Conservation (phyloP, 2,329 filamentous ascomycete genomes). For the Ophiostoma ips region DNA sequence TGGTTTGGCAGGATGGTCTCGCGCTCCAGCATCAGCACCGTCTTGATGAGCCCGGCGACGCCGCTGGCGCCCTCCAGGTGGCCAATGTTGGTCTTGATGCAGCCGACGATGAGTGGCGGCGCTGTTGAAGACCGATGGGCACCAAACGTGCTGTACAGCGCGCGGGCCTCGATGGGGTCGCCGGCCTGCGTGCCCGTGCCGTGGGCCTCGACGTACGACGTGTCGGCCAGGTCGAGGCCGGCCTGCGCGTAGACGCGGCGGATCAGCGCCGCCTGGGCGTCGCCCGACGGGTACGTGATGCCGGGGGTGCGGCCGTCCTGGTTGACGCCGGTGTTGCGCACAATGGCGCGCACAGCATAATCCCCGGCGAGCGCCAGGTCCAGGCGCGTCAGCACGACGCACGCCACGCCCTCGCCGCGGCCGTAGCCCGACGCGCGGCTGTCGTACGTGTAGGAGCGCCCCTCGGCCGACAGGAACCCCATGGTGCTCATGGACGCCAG, state of each 20-base stretch:
- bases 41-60: conserved; percentile 30
- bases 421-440: conserved; percentile 31
- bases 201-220: conserved; percentile 27
- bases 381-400: conserved; percentile 30
- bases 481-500: conserved; percentile 32
- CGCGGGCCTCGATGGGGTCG: conserved; percentile 23
- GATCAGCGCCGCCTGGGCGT: conserved; percentile 17
- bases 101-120: conserved; percentile 14
- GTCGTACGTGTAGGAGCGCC: conserved; percentile 23
- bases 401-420: conserved; percentile 34
- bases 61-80: conserved; percentile 34
- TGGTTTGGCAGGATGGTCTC: conserved; percentile 23
- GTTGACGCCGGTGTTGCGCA: conserved; percentile 14
- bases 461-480: conserved; percentile 26
- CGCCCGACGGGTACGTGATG: conserved; percentile 14
- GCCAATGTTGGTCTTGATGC: conserved; percentile 28
- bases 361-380: conserved; percentile 20
- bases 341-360: conserved; percentile 19
- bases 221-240: conserved; percentile 10
- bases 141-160: conserved; percentile 22
- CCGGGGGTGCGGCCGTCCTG: conserved; percentile 13
- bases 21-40: conserved; percentile 25
- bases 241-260: conserved; percentile 11
- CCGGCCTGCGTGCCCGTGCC: conserved; percentile 23
- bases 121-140: background rate